Base-by-base conservation (phyloP, 805 yeast species). In the Saturnispora besseyi region DNA sequence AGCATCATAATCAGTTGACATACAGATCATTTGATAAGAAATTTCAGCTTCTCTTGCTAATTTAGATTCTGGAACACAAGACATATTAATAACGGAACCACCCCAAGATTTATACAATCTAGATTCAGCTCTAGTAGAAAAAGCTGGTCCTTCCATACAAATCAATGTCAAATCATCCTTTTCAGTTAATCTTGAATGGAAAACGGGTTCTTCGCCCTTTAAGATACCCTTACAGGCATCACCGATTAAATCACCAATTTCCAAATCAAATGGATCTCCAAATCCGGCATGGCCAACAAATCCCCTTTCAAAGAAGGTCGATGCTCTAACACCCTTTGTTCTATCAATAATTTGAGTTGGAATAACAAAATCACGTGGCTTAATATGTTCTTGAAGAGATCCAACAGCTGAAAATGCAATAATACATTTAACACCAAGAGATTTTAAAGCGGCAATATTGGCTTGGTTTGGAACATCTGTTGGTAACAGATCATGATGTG, bases 71-170 rank as follows among this genome's bases (percentile, higher is more conserved):
- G 99, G 99, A 52, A 93, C 69, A 51, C 88, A 93, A 46, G 95
- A 84, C 99, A 93, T 93, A 73, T 93, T 93, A 66, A 93, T 93
- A 50, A 93, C 95, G 32, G 89, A 79, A 7, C 96, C 98, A 51
- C 96, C 97, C 83, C 93, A 86, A 33, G 85, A 70, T 54, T 77
- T 72, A 73, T 93, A 93, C 69, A 93, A 69, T 63, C 77, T 78
- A 12, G 97, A 89, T 70, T 93, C 99, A 9, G 99, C 98, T 57
- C 99, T 78, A 12, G 99, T 93, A 36, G 95, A 83, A 68, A 93
- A 93, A 45, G 93, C 96, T 3, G 99, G 99, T 41, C 99, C 99
- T 69, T 91, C 99, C 99, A 93, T 93, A 67, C 99, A 93, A 55
- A 93, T 77, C 38, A 93, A 79, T 6, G 95, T 85, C 51, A 86